Evolutionary conservation across 2,329 filamentous ascomycete species (phyloP), one percentile per base, ranked within the genome.

Genomic region (Talaromyces rugulosus): DNA sequence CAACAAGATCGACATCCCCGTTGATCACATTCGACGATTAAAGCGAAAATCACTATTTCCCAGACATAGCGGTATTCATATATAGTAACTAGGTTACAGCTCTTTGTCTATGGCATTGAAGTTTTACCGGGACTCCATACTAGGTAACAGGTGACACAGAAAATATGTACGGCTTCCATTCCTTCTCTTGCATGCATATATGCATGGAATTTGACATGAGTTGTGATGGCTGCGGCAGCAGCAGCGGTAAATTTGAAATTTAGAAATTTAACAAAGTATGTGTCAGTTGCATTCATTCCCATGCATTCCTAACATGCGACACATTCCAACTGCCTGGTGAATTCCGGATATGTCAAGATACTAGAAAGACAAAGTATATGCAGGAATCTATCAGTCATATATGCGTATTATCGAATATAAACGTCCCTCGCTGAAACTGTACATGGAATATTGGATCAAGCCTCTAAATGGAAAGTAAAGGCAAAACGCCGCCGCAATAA

Each of bases 111-210:
- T 36, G 14, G 14, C 16, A 40, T 2, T 14, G 36, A 40, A 40
- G 9, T n/a, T 7, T 16, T 6, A 16, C 36, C 6, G 14, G 34
- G 5, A 36, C 16, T 4, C 4, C 12, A 36, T 16, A 12, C 12
- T 40, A n/a, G 36, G 16, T 40, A 40, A 40, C 14, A 40, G 16
- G 16, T n/a, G n/a, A n/a, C 31, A 9, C 2, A 33, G 31, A 9
- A 33, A n/a, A 6, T 7, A 14, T 40, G 6, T 40, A 14, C 12
- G 11, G n/a, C 31, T 59, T 62, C 61, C 51, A 59, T 59, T 62
- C 52, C 61, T 59, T 62, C 61, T 62, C 40, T 62, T 62, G 51
- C 23, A 47, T 11, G 9, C 18, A 27, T 23, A 1, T 5, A 3
- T 23, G 8, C 61, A 59, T 62, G 52, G 14, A 53, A 31, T 31